phyloP scores from a whole-genome alignment of 2,329 filamentous ascomycete species.

The Beauveria scarabaeidicola region DNA sequence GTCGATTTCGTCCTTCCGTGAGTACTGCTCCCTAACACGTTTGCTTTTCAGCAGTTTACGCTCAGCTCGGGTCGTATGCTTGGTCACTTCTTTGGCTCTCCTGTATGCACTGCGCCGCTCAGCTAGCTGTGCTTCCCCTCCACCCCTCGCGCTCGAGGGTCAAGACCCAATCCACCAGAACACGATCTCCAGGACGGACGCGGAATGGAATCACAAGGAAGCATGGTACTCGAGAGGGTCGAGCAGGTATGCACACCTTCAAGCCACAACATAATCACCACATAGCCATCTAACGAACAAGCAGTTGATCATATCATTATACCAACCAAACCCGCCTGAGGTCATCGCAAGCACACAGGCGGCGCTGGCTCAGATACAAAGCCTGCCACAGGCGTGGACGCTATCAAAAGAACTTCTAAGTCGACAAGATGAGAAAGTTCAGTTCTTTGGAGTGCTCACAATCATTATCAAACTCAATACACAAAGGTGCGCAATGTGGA shows the following conservation, averaged over 20 bases:
- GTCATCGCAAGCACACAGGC: constrained; percentile 53
- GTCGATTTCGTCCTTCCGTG: not conserved
- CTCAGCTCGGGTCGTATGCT: not conserved
- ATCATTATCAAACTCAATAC: constrained; percentile 91
- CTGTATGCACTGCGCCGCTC: not conserved
- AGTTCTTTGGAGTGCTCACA: constrained; percentile 88
- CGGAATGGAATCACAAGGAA: not conserved
- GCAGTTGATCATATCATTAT: constrained; percentile 43
- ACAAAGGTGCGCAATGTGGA: constrained; percentile 54
- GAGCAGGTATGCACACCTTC: constrained; percentile 4
- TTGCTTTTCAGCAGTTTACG: not conserved
- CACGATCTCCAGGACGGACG: too few species aligned
- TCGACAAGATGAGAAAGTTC: constrained; percentile 63
- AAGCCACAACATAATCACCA: too few species aligned
- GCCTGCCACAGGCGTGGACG: constrained; percentile 74
- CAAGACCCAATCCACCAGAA: too few species aligned
- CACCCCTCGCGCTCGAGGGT: not conserved
- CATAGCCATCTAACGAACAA: not conserved
- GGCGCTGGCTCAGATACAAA: constrained; percentile 69
- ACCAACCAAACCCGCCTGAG: constrained; percentile 41
- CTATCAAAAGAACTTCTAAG: constrained; percentile 69
- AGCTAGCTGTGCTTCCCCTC: not conserved
- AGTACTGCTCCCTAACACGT: not conserved
- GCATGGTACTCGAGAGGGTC: not conserved
- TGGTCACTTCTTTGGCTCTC: too few species aligned